These are phyloP conservation scores for Puccinia hordei DNA, from an alignment of 1,284 basidiomycete species.

Conservation along the genomic window DNA sequence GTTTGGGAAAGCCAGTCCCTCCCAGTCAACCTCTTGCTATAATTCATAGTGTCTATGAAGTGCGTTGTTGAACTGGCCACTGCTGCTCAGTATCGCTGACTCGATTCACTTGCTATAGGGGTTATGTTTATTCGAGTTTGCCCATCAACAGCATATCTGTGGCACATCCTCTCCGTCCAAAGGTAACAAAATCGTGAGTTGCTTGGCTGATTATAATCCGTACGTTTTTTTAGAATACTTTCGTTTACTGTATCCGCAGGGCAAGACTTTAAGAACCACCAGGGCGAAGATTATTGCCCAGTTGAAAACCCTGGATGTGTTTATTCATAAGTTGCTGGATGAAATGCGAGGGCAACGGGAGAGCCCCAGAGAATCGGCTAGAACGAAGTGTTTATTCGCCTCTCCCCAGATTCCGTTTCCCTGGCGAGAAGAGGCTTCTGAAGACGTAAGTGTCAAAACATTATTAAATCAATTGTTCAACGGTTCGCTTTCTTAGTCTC, in stretches of 20 bases:
- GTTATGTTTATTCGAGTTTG: conserved; percentile 28
- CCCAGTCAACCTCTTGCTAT: conserved; percentile 23
- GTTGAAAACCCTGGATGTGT: conserved; percentile 13
- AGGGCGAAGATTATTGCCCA: conserved; percentile 5
- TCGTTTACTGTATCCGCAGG: background rate
- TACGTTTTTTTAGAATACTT: background rate
- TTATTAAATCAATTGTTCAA: background rate
- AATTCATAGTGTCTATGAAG: conserved; percentile 36
- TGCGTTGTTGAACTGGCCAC: background rate
- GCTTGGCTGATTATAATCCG: background rate
- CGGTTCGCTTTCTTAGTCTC: background rate
- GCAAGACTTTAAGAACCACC: conserved; percentile 5
- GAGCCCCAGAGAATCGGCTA: background rate
- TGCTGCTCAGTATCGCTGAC: background rate
- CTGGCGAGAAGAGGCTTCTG: background rate
- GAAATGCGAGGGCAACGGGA: background rate
- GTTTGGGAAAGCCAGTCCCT: background rate
- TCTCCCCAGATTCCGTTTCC: conserved; percentile 13
- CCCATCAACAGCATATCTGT: background rate
- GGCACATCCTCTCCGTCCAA: background rate
- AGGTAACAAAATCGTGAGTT: conserved; percentile 9
- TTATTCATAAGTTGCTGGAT: conserved; percentile 16
- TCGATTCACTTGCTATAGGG: background rate
- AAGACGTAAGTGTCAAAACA: background rate
- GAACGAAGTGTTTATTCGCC: conserved; percentile 5